Base-by-base conservation (phyloP, 192 early-diverging fungal species). In the Mortierella antarctica region DNA sequence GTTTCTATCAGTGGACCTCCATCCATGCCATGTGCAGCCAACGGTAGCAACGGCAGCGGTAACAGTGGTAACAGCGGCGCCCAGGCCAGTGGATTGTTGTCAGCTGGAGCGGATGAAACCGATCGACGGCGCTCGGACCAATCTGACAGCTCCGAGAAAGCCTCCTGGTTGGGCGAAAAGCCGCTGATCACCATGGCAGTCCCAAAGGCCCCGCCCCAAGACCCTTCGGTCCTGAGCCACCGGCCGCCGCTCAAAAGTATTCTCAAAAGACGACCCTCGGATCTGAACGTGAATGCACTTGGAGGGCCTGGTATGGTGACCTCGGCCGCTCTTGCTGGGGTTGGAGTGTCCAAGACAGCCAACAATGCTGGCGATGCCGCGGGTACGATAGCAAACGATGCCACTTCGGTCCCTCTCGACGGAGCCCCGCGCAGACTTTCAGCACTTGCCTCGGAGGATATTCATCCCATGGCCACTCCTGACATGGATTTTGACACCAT, bases 221-320 rank as follows among this genome's bases (percentile, higher is more conserved):
- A 63, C 45, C 40, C 73, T 0, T 18, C 31, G 3, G 31, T 31
- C 31, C 31, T 31, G 42, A 7, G 40, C 57, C 58, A 46, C n/a
- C 31, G 54, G 7, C 58, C 57, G 6, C 69, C 63, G 15, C 57
- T 63, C 6, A 79, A 71, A 52, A 71, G 76, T 48, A 79, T 79
- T 39, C 63, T 79, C 12, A 79, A 79, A 64, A 79, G 67, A 41
- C 63, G 56, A 5, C 6, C 58, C 0, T n/a, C 41, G 0, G 55
- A 58, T 14, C 7, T 0, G 3, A 17, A 23, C 13, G 10, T 18
- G 20, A 6, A 40, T 41, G 13, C 18, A 10, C 20, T 57, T 11
- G 5, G 4, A 12, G 39, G 17, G n/a, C 5, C 57, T n/a, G 21
- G 10, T 6, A 17, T 31, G 18, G 60, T 15, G 21, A 55, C 62